Conservation (phyloP, 495 filamentous ascomycete species). For the Saxispiralis lemnorum region DNA sequence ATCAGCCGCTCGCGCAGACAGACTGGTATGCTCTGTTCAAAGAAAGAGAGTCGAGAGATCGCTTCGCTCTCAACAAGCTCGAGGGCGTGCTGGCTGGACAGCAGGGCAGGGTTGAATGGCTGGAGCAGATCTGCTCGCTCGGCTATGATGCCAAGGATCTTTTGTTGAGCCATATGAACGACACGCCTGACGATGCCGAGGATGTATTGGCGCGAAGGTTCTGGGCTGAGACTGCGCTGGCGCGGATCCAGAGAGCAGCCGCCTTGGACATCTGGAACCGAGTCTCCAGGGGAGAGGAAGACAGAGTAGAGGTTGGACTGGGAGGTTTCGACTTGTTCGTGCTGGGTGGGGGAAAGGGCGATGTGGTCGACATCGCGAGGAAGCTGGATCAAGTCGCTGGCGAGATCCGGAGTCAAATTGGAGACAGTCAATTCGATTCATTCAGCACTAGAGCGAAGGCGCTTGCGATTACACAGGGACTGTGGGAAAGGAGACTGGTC, state of each 20-base stretch:
- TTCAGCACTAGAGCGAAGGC: constrained; percentile 48
- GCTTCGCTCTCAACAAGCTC: constrained; percentile 37
- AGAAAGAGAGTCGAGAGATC: constrained; percentile 37
- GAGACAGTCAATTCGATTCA: constrained; percentile 32
- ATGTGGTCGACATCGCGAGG: constrained; percentile 50
- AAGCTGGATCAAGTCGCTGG: constrained; percentile 46
- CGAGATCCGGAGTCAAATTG: constrained; percentile 26
- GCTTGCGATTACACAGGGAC: constrained; percentile 43
- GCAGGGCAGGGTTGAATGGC: constrained; percentile 47
- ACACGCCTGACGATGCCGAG: constrained; percentile 37
- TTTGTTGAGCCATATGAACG: constrained; percentile 40
- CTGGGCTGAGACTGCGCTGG: constrained; percentile 53
- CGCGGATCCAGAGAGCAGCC: constrained; percentile 60
- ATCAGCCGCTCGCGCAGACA: constrained; percentile 33
- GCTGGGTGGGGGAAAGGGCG: constrained; percentile 47
- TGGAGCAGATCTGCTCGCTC: constrained; percentile 45
- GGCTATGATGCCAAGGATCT: constrained; percentile 85
- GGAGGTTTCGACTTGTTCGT: constrained; percentile 80
- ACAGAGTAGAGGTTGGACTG: constrained; percentile 55
- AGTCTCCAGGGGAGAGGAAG: constrained; percentile 31
- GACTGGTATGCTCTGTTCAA: constrained; percentile 66
- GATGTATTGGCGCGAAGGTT: constrained; percentile 78
- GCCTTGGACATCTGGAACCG: constrained; percentile 60
- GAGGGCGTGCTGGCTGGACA: constrained; percentile 54
- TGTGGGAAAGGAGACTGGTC: constrained; percentile 46